Conservation (phyloP, 306 rosid genomes). For the Sesbania bispinosa region DNA sequence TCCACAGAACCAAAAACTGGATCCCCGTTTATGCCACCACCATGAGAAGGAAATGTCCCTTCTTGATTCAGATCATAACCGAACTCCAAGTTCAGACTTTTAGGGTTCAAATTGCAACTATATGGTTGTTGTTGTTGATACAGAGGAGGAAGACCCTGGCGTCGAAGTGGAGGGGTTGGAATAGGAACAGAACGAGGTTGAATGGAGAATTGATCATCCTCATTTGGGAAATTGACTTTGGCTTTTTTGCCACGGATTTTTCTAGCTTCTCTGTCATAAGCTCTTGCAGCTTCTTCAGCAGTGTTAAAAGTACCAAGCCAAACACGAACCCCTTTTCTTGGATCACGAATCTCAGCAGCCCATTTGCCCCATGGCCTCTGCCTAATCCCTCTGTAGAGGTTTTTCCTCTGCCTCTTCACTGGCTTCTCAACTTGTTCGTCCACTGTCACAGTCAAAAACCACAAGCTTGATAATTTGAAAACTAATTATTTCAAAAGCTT, state of each 20-base stretch:
- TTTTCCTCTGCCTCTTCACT: conserved; percentile 67
- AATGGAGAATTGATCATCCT: conserved; percentile 24
- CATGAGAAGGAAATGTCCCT: too few species aligned
- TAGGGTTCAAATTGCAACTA: background rate
- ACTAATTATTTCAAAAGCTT: too few species aligned
- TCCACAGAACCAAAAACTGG: background rate
- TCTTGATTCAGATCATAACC: conserved; percentile 53
- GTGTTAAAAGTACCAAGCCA: conserved; percentile 91
- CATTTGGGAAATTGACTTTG: conserved; percentile 78
- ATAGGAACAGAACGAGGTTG: too few species aligned
- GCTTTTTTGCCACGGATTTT: conserved; percentile 80
- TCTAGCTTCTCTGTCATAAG: conserved; percentile 79
- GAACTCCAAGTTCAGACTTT: conserved; percentile 35
- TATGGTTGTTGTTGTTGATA: conserved; percentile 5
- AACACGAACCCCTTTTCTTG: conserved; percentile 77
- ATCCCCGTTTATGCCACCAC: too few species aligned
- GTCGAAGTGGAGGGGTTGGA: too few species aligned
- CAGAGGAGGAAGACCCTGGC: background rate
- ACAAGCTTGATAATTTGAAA: too few species aligned
- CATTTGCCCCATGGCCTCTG: conserved; percentile 94
- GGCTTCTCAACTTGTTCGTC: conserved; percentile 46
- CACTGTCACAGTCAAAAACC: conserved; percentile 30
- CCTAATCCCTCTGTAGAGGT: conserved; percentile 72
- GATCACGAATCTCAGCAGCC: conserved; percentile 93
- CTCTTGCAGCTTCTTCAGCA: conserved; percentile 80